phyloP scores from a whole-genome alignment of 1,284 basidiomycete species.

The Apiotrichum brassicae region DNA sequence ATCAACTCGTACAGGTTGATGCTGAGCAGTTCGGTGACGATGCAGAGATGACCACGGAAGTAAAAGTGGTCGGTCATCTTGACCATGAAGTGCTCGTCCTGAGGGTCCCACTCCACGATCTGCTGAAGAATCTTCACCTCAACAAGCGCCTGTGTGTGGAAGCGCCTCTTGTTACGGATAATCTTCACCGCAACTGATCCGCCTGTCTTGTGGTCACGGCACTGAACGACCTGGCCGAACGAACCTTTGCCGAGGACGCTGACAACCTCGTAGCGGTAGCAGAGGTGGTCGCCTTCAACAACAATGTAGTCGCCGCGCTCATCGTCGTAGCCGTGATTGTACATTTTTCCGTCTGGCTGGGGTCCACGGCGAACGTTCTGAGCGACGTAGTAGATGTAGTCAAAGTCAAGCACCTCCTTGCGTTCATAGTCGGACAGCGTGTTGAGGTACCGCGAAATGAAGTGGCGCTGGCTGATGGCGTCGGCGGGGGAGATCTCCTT shows the following conservation, averaged over 20 bases:
- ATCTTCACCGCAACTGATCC: slow-evolving; percentile 97
- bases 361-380: slow-evolving; percentile 24
- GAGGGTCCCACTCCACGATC: slow-evolving; percentile 92
- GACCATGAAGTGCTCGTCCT: slow-evolving; percentile 94
- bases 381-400: slow-evolving; percentile 64
- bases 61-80: slow-evolving; percentile 99
- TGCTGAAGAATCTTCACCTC: slow-evolving; percentile 98
- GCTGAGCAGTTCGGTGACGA: slow-evolving; percentile 94
- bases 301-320: slow-evolving; percentile 96
- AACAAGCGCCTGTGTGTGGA: slow-evolving; percentile 96
- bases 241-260: slow-evolving; percentile 94
- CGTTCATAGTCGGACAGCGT: slow-evolving; percentile 77
- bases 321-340: slow-evolving; percentile 96
- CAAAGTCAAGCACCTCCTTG: slow-evolving; percentile 85
- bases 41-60: slow-evolving; percentile 95
- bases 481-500: slow-evolving; percentile 70
- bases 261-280: slow-evolving; percentile 90
- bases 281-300: slow-evolving; percentile 84
- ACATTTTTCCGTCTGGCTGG: slow-evolving; percentile 61
- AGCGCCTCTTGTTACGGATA: slow-evolving; percentile 98
- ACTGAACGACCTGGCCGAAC: slow-evolving; percentile 95
- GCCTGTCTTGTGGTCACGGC: slow-evolving; percentile 94
- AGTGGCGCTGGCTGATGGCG: slow-evolving; percentile 59
- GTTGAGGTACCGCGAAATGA: slow-evolving; percentile 47
- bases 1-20: slow-evolving; percentile 99